A percentile compares a stretch with the other conserved stretches of the same genome.
Evolutionary conservation across 2,329 filamentous ascomycete species (phyloP).

Genomic region (Microdochium trichocladiopsis): DNA sequence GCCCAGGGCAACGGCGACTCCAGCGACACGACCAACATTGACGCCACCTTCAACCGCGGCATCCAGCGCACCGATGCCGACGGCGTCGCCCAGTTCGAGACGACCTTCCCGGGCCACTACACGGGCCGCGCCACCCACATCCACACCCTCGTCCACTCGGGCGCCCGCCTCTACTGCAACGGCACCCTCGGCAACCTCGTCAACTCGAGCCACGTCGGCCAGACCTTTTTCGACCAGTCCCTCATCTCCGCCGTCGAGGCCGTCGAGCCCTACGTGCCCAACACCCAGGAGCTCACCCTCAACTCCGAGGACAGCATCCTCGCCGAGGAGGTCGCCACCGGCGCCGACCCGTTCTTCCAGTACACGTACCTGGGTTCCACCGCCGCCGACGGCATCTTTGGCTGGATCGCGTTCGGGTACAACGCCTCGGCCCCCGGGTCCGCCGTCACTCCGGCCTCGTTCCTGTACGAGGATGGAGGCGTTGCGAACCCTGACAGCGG

Average conservation of each 20-base stretch:
- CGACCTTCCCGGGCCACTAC: background rate
- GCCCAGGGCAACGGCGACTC: background rate
- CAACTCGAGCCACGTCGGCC: background rate
- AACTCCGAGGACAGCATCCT: background rate
- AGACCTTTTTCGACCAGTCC: background rate
- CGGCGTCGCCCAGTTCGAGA: background rate
- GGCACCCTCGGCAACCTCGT: background rate
- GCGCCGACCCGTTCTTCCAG: constrained; percentile 25
- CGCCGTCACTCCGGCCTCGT: constrained; percentile 8
- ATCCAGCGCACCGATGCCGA: background rate
- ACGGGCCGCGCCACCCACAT: background rate
- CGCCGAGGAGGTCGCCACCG: background rate
- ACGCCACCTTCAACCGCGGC: background rate
- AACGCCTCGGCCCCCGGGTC: constrained; percentile 13
- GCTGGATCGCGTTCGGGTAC: constrained; percentile 40
- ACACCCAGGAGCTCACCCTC: background rate
- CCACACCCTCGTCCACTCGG: background rate
- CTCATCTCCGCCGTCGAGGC: background rate
- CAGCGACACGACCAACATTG: background rate
- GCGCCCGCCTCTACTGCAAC: background rate
- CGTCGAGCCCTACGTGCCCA: background rate
- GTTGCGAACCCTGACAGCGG: constrained; percentile 7
- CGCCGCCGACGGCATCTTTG: constrained; percentile 37
- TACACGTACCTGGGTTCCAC: constrained; percentile 45
- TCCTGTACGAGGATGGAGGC: constrained; percentile 10